Evolutionary conservation across 352 stramenopile species (phyloP), one percentile per base, ranked within the genome.

Genomic region (Stramenopiles sp.): DNA sequence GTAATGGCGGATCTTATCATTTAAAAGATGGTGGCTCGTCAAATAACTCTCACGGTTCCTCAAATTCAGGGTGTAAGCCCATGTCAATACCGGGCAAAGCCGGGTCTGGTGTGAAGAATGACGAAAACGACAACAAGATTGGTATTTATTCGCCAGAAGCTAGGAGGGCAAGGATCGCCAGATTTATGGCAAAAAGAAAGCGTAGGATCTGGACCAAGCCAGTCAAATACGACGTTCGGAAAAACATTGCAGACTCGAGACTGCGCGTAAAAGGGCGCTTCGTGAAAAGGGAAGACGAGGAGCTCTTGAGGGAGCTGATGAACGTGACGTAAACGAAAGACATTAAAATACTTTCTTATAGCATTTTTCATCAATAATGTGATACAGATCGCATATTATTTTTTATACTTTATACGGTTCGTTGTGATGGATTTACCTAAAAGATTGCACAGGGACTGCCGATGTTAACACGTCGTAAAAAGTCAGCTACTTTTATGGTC

Each of bases 171-270:
- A 86, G 90, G 81, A 93, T 96, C 30, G 88, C 92, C 78, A 87
- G 88, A 30, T 97, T 97, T 82, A 85, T 95, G 30, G 91, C 95
- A 82, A 97, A 97, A 87, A 89, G 93, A 81, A 91, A 95, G 81
- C 90, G 88, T 75, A 91, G 93, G 75, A 90, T 97, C 71, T 99
- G 94, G 95, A 93, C 91, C 75, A 98, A 98, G 84, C 97, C 97
- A 76, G 94, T 99, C 7, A 95, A 98, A 87, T 99, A 99, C 84
- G 94, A 98, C 84, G 94, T 98, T 30, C 88, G 96, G 76, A 98
- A 99, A 88, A 98, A 98, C 85, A 98, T 99, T 89, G 96, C 96
- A 71, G 96, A 99, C 88, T 97, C 92, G 86, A 88, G 96, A 76
- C 86, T 98, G 84, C 89, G 96, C 76, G 95, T 99, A 7, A 98